These are phyloP conservation scores for Ustilago hordei DNA, from an alignment of 1,284 basidiomycete species.

Conservation along the genomic window DNA sequence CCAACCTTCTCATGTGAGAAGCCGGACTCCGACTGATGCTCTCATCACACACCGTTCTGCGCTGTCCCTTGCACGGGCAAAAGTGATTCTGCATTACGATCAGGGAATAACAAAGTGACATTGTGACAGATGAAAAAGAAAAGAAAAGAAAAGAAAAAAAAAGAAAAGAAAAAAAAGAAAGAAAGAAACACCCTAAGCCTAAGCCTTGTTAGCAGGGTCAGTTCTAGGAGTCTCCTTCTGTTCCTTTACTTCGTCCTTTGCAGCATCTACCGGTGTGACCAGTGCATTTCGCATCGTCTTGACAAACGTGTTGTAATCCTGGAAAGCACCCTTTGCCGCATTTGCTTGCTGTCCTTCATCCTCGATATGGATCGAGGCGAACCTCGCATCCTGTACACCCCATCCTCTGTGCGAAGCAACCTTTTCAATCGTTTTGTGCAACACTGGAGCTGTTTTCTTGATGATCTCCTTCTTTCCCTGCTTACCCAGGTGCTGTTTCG, in stretches of 20 bases:
- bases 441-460: slow-evolving; percentile 26
- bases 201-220: slow-evolving; percentile 20
- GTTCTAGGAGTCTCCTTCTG: slow-evolving; percentile 11
- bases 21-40: no score
- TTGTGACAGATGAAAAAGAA: no score
- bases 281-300: slow-evolving; percentile 41
- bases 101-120: no score
- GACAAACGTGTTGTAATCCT: slow-evolving; percentile 46
- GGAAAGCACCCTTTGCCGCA: slow-evolving; percentile 10
- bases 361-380: slow-evolving; percentile 19
- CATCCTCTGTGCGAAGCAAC: slow-evolving; percentile 35
- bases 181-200: not conserved
- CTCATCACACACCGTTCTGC: no score
- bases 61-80: no score
- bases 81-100: no score
- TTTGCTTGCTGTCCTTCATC: not conserved
- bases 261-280: slow-evolving; percentile 25
- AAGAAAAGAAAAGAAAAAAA: no score
- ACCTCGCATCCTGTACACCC: slow-evolving; percentile 35
- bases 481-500: slow-evolving; percentile 12
- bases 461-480: slow-evolving; percentile 38
- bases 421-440: slow-evolving; percentile 45
- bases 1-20: not conserved
- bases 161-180: no score
- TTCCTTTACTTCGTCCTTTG: slow-evolving; percentile 3